A percentile compares a stretch with the other conserved stretches of the same genome.
phyloP scores from a whole-genome alignment of 805 yeast species.

The Cyberlindnera americana region DNA sequence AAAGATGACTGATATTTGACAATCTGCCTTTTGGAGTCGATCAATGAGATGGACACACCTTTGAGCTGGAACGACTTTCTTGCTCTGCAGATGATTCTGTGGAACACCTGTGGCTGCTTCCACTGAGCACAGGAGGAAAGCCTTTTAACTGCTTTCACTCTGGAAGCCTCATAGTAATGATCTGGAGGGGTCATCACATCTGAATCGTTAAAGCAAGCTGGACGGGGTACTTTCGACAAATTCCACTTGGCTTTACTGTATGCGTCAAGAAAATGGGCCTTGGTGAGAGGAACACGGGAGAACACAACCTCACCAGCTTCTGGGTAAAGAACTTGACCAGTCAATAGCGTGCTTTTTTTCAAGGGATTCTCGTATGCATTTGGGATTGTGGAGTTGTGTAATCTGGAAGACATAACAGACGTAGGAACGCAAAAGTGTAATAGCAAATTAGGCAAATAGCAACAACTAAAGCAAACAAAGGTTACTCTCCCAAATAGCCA shows the following conservation, averaged over 20 bases:
- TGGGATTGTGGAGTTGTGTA: neutral
- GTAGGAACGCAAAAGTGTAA: too few relatives aligned
- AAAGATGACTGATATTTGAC: conserved; percentile 49
- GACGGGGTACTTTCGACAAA: conserved; percentile 51
- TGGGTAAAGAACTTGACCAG: conserved; percentile 16
- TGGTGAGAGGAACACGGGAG: conserved; percentile 40
- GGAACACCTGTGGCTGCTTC: conserved; percentile 40
- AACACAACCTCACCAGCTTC: conserved; percentile 6
- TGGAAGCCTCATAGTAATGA: conserved; percentile 43
- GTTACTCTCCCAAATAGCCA: too few relatives aligned
- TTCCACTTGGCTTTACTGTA: conserved; percentile 57
- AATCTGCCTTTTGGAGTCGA: conserved; percentile 45
- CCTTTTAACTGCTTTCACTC: conserved; percentile 42
- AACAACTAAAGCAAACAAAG: too few relatives aligned
- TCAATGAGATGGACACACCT: conserved; percentile 58
- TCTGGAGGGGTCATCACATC: conserved; percentile 61
- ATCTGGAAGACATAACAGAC: neutral
- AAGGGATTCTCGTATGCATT: neutral
- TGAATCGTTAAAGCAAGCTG: conserved; percentile 44
- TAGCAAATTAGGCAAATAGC: too few relatives aligned
- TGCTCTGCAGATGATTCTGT: conserved; percentile 35
- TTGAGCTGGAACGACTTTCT: conserved; percentile 40
- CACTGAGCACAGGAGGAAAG: conserved; percentile 45
- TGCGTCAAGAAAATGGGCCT: conserved; percentile 51
- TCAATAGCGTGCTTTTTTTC: conserved; percentile 1